Base-by-base conservation (phyloP, 1,284 basidiomycete genomes). In the Moesziomyces sp. region DNA sequence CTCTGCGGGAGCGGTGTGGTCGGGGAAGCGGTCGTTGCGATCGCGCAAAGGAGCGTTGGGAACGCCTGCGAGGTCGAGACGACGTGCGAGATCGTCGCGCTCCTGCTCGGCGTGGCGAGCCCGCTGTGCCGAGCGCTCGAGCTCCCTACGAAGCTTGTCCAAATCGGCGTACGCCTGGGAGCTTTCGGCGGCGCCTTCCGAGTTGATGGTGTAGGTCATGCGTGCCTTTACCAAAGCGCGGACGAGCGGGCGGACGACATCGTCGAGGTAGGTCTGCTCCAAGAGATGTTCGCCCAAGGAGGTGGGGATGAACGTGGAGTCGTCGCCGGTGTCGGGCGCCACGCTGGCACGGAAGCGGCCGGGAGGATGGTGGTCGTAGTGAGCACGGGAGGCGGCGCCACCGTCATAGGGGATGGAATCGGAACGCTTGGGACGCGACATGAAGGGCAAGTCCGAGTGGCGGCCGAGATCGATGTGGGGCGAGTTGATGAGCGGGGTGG, bases 231-330 rank as follows among this genome's bases (percentile, higher is more conserved):
- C 67, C 34, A 74, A 42, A 2, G 72, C 67, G n/a, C 72, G 61
- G n/a, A 74, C 72, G 3, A 74, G 51, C 7, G 72, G 72, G 0
- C 67, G 61, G 18, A 74, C 72, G 38, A 74, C 72, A 54, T 74
- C 72, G 13, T 74, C 72, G 19, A 74, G 62, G 46, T 74, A 74
- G 30, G 67, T 74, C n/a, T 67, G 66, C 38, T 74, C 72, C 18
- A 74, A 35, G 24, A 74, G 58, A 50, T 66, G 66, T 45, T 74
- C 72, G 50, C 62, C 61, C 18, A 74, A 47, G 21, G 72, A 66
- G 18, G 72, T 66, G 7, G 72, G 72, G 21, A 70, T 58, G 21
- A 68, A 74, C 8, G 66, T 62, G 23, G 53, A 16, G 26, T 68
- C 67, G 8, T 74, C 71, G 51, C 5, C 43, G 38, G 53, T 11